Conservation (phyloP, 345 rosid genomes). For the Excoecaria cochinchinensis region DNA sequence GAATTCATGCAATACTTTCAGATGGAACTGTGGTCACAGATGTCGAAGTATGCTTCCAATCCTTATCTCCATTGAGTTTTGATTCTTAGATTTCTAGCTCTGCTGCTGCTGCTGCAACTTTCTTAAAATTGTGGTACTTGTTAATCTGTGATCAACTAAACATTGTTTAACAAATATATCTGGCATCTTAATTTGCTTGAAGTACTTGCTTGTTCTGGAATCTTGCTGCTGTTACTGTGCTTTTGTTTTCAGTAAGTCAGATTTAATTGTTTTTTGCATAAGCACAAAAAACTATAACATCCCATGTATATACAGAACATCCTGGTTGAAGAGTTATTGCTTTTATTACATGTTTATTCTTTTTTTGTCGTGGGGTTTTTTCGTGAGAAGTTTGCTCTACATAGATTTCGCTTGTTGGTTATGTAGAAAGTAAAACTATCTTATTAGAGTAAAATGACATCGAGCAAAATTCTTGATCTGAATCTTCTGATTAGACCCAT, state of each 20-base stretch:
- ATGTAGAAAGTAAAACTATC: background rate
- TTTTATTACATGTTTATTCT: background rate
- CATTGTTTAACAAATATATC: background rate
- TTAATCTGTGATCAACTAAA: background rate
- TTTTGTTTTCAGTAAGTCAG: background rate
- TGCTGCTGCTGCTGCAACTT: background rate
- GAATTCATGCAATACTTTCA: slow-evolving; percentile 83
- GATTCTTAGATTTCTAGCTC: background rate
- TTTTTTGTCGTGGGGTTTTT: background rate
- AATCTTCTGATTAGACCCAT: background rate
- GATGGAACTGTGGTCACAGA: slow-evolving; percentile 84
- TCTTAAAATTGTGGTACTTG: background rate
- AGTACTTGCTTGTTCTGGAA: background rate
- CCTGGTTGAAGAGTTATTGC: background rate
- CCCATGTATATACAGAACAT: no score
- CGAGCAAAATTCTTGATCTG: no score
- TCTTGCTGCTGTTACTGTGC: background rate
- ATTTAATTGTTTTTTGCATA: no score
- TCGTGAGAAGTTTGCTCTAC: background rate
- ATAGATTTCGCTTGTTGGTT: background rate
- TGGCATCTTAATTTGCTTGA: background rate
- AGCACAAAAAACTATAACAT: background rate
- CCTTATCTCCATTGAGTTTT: background rate
- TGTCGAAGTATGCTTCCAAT: slow-evolving; percentile 59
- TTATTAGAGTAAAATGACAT: background rate